These are phyloP conservation scores for Yarrowia hollandica DNA, from an alignment of 805 yeast species.

Conservation along the genomic window DNA sequence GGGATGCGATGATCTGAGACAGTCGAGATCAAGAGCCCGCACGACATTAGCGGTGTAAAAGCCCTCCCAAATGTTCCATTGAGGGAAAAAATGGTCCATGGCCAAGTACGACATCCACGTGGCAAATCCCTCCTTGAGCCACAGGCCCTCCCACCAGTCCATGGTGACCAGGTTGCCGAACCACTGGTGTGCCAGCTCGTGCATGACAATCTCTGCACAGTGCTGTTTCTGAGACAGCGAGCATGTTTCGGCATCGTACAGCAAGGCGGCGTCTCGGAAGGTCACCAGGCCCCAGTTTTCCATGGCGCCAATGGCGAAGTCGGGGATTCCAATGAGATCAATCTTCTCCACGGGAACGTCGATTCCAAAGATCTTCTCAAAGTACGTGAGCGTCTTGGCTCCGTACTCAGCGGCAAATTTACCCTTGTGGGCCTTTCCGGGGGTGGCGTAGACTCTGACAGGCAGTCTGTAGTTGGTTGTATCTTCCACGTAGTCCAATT, in stretches of 20 bases:
- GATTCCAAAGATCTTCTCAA: constrained; percentile 64
- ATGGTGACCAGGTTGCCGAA: constrained; percentile 85
- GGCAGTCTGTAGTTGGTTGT: constrained; percentile 58
- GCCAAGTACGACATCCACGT: constrained; percentile 79
- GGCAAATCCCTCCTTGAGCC: constrained; percentile 90
- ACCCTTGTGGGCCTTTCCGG: constrained; percentile 63
- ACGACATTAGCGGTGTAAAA: constrained; percentile 77
- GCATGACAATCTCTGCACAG: constrained; percentile 79
- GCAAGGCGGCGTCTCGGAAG: constrained; percentile 60
- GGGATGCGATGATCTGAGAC: constrained; percentile 72
- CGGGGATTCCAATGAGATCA: constrained; percentile 76
- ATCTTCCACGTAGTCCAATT: constrained; percentile 60
- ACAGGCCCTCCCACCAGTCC: constrained; percentile 92
- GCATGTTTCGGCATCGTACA: constrained; percentile 69
- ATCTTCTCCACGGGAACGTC: constrained; percentile 78
- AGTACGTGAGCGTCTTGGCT: constrained; percentile 63
- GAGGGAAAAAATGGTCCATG: constrained; percentile 70
- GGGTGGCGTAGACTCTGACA: constrained; percentile 71
- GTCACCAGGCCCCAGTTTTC: constrained; percentile 86
- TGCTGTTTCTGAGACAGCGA: constrained; percentile 60
- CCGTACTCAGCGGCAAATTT: constrained; percentile 62
- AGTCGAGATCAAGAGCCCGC: constrained; percentile 70
- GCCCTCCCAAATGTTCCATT: constrained; percentile 77
- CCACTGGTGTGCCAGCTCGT: constrained; percentile 91
- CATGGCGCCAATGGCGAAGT: constrained; percentile 84